phyloP scores from a whole-genome alignment of 495 filamentous ascomycete genomes.

The Hypomontagnella monticulosa region DNA sequence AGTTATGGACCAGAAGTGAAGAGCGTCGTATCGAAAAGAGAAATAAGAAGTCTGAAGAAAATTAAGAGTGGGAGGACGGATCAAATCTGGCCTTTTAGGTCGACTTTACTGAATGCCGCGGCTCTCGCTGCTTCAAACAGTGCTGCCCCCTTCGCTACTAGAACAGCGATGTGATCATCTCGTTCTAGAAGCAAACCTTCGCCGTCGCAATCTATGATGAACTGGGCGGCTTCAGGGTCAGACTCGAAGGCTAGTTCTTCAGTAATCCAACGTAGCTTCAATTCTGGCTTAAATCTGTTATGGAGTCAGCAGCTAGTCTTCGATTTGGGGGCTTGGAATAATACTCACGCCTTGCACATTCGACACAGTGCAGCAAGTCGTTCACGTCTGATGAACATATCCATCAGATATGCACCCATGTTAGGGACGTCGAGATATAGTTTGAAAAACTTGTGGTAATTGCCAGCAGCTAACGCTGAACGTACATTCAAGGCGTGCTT shows the following conservation, averaged over 20 bases:
- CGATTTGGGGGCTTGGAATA: background rate
- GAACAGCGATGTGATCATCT: conserved; percentile 74
- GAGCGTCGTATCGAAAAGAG: conserved; percentile 22
- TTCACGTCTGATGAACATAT: conserved; percentile 97
- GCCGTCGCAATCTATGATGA: conserved; percentile 80
- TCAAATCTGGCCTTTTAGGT: conserved; percentile 98
- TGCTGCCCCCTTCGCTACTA: conserved; percentile 75
- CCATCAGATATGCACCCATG: conserved; percentile 98
- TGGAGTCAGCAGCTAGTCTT: conserved; percentile 47
- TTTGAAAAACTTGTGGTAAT: conserved; percentile 97
- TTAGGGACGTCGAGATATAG: conserved; percentile 93
- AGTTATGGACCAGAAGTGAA: conserved; percentile 25
- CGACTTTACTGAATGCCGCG: conserved; percentile 82
- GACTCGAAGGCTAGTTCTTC: conserved; percentile 96
- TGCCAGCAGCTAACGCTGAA: conserved; percentile 89
- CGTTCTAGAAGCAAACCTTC: conserved; percentile 82
- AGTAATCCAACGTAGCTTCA: conserved; percentile 89
- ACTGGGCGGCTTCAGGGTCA: conserved; percentile 87
- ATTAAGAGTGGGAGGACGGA: conserved; percentile 27
- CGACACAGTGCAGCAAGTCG: conserved; percentile 86
- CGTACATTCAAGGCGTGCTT: conserved; percentile 93
- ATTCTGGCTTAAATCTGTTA: conserved; percentile 85
- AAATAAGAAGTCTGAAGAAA: conserved; percentile 16
- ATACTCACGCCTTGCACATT: conserved; percentile 92
- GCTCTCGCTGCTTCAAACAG: conserved; percentile 77